Base-by-base conservation (phyloP, 192 early-diverging fungal species). In the Allomyces macrogynus region DNA sequence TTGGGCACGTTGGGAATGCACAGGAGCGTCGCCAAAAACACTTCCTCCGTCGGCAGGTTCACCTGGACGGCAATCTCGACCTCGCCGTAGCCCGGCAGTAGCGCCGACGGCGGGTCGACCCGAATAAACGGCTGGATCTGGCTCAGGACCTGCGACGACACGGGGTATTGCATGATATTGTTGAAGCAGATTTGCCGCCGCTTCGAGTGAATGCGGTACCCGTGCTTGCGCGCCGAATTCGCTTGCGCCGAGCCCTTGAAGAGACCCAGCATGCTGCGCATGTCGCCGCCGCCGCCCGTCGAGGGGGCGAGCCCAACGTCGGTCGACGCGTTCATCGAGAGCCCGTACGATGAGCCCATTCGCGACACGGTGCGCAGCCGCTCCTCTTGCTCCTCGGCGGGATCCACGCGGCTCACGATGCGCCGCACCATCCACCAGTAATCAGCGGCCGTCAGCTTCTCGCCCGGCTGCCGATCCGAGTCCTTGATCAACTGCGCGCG, bases 101-200 rank as follows among this genome's bases (percentile, higher is more conserved):
- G 18, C 64, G 67, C 70, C 16, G 63, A 25, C 14, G 76, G 63
- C 11, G 82, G 82, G 5, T 77, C 75, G 1, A 84, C 78, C 61
- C 68, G 72, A 24, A 84, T 43, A 63, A 74, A 77, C 0, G 82
- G 71, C 43, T 62, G 72, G 24, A 68, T 68, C 22, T 60, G 60
- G 22, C 73, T 40, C 3, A 66, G 42, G 3, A 77, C 73, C 65
- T 84, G 82, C 63, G 76, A 78, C 1, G 78, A 73, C 8, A 84
- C 66, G 65, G 67, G 77, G 14, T 70, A 68, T 22, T 66, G 71
- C 10, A 73, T 69, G 44, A 84, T 77, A 8, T 84, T 61, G 65
- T 81, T 74, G 70, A 77, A 84, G 40, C 84, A 84, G 69, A 77
- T 78, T 67, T 84, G 80, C 24, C 78, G 71, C 32, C 82, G 67